A percentile compares a stretch with the other conserved stretches of the same genome.
phyloP scores from a whole-genome alignment of 176 grass and related monocot species.

The Ampelocalamus luodianensis region DNA sequence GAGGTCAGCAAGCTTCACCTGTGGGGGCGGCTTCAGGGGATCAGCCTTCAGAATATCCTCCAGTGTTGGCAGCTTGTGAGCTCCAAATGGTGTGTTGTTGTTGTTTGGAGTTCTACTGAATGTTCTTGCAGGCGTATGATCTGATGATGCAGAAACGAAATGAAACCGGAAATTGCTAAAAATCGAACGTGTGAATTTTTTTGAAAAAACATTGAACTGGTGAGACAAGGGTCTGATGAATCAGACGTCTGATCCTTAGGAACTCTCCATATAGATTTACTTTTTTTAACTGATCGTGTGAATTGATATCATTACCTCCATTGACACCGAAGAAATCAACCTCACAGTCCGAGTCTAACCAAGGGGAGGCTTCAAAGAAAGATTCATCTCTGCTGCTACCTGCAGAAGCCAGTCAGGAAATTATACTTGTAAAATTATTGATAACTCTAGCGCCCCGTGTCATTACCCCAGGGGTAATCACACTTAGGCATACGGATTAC shows the following conservation, averaged over 20 bases:
- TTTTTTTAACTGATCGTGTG: background rate
- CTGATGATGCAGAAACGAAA: conserved; percentile 26
- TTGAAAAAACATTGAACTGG: background rate
- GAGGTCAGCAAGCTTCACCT: conserved; percentile 41
- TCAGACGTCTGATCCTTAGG: background rate
- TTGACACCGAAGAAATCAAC: conserved; percentile 92
- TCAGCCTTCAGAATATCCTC: conserved; percentile 37
- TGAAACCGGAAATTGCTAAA: background rate
- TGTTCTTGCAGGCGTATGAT: conserved; percentile 46
- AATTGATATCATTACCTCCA: conserved; percentile 60
- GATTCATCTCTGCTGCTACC: conserved; percentile 65
- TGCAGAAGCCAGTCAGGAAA: conserved; percentile 28
- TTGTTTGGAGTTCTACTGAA: conserved; percentile 5
- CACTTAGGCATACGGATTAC: no score
- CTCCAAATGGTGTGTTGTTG: background rate
- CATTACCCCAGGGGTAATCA: no score
- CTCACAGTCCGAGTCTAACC: conserved; percentile 87
- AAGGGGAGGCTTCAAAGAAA: conserved; percentile 76
- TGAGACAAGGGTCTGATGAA: background rate
- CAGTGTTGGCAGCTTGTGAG: conserved; percentile 34
- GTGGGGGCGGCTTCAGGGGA: conserved; percentile 24
- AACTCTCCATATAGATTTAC: background rate
- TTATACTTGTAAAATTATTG: background rate
- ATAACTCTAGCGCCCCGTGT: no score
- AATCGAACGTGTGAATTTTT: background rate